Conservation (phyloP, 176 grass and related monocot genomes). For the Carex kokanica region DNA sequence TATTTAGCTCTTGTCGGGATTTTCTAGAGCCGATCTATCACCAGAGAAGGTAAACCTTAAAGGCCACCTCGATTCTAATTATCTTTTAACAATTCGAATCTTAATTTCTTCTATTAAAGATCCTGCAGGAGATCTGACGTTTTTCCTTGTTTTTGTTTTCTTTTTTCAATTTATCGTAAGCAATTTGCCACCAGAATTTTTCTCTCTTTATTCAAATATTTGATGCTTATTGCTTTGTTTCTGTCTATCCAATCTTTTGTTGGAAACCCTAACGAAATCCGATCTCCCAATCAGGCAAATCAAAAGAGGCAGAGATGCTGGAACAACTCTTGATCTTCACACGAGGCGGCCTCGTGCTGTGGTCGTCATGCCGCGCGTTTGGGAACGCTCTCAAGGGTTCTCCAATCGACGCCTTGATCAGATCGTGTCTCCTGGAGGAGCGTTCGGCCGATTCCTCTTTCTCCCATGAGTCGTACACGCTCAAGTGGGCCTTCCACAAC, state of each 20-base stretch:
- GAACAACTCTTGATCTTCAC: constrained; percentile 97
- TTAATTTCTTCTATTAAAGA: not conserved
- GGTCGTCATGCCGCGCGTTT: constrained; percentile 69
- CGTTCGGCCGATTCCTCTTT: constrained; percentile 74
- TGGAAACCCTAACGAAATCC: not conserved
- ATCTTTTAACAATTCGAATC: not conserved
- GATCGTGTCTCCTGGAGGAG: constrained; percentile 92
- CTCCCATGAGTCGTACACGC: constrained; percentile 60
- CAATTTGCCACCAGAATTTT: not conserved
- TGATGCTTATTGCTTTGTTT: not conserved
- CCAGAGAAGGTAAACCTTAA: not conserved
- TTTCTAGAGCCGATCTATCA: constrained; percentile 6
- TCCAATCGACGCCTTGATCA: constrained; percentile 87
- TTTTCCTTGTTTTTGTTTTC: not conserved
- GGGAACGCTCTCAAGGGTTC: constrained; percentile 71
- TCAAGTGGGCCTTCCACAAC: constrained; percentile 94
- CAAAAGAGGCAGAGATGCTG: constrained; percentile 48
- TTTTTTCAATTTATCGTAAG: not conserved
- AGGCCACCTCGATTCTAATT: not conserved
- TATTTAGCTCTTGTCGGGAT: not conserved
- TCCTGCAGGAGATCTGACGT: not conserved
- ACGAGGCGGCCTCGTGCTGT: constrained; percentile 83
- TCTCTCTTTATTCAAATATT: not conserved
- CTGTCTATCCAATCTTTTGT: not conserved
- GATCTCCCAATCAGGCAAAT: not conserved